These are phyloP conservation scores for Tetradesmus lagerheimii DNA, from an alignment of 139 green algal species.

Conservation along the genomic window DNA sequence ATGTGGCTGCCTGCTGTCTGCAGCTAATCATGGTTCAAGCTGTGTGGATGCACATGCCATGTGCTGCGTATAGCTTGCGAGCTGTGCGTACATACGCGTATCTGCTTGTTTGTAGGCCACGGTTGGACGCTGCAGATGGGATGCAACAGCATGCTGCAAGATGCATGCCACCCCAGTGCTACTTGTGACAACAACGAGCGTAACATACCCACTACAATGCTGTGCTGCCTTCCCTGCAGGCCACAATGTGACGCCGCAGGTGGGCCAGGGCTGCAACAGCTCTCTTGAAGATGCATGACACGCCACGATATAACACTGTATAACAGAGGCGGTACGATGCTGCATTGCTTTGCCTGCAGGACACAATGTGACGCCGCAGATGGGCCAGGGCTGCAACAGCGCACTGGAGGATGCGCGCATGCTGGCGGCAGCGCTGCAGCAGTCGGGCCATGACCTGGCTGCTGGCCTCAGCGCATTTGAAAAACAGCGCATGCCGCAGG, in stretches of 20 bases:
- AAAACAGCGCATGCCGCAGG: not conserved
- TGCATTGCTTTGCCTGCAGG: not conserved
- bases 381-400: slow-evolving; percentile 45
- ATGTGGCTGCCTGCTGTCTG: not conserved
- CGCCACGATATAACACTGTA: too few species aligned
- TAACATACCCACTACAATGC: too few species aligned
- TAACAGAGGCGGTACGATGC: too few species aligned
- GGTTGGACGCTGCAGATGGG: not conserved
- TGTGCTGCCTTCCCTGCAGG: not conserved
- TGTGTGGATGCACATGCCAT: too few species aligned
- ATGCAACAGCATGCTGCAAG: slow-evolving; percentile 45
- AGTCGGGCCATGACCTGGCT: not conserved
- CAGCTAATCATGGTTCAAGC: too few species aligned
- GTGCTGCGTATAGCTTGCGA: too few species aligned
- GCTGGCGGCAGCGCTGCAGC: slow-evolving; percentile 28
- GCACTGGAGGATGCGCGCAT: slow-evolving; percentile 23
- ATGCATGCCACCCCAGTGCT: not conserved
- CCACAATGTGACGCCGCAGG: slow-evolving; percentile 11
- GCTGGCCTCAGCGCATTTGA: not conserved
- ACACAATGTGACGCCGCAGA: slow-evolving; percentile 3
- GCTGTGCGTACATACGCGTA: too few species aligned
- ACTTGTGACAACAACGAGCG: too few species aligned
- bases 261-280: slow-evolving; percentile 13
- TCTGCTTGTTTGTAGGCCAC: too few species aligned
- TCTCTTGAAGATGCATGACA: too few species aligned